Base-by-base conservation (phyloP, 495 filamentous ascomycete species). In the Hypoxylon rickii region DNA sequence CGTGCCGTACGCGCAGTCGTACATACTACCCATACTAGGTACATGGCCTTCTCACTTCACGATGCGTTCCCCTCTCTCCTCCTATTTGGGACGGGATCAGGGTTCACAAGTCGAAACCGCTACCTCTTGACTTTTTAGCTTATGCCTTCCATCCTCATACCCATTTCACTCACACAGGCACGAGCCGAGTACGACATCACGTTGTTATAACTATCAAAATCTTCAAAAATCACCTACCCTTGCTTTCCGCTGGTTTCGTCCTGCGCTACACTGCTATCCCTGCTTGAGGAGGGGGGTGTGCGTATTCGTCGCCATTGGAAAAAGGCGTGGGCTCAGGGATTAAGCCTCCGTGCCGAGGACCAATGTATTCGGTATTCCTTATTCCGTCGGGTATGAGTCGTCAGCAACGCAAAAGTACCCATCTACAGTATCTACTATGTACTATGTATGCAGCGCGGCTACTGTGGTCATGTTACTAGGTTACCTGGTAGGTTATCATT, bases 161-260 rank as follows among this genome's bases (percentile, higher is more conserved):
- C 22, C 17, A 39, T 7, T 62, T 26, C 31, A 10, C 40, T 53
- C 47, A 46, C 47, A 57, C 57, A 33, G 37, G 52, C 58, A 62
- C 47, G 22, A 62, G 40, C 52, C 47, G 44, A 57, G 48, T 62
- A 53, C 58, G 37, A 62, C 58, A 57, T 52, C 41, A 43, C 37
- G 47, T 56, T 36, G 58, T 42, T 49, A 42, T 49, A 44, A 48
- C 12, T 17, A 46, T 10, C 15, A 31, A 21, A 41, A 61, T 37
- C 51, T 51, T 32, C 38, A n/a, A n/a, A n/a, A n/a, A 29, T 37
- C 33, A 46, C 31, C 19, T 18, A 57, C 52, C 58, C 58, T 62
- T 56, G 58, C 48, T 57, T 10, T 62, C 52, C 37, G 43, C 47
- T 44, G 37, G 47, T 62, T 56, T 62, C 58, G 52, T 62, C 52